These are phyloP conservation scores for Pseudogymnoascus sp. DNA, from an alignment of 2,329 filamentous ascomycete species.

Conservation along the genomic window DNA sequence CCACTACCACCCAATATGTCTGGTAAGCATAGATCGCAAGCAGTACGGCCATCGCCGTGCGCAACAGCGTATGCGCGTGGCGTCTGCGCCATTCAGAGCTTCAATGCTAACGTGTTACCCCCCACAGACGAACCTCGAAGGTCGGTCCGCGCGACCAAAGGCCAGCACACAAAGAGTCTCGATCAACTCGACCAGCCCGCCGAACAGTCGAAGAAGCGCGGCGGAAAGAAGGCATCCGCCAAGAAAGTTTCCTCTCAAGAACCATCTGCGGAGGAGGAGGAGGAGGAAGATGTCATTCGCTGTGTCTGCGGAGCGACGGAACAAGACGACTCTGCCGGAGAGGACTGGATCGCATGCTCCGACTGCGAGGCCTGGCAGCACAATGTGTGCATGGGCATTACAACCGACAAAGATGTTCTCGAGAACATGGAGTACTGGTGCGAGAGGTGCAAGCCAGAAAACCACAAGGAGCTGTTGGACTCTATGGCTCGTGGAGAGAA, in stretches of 20 bases:
- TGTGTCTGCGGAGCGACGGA: conserved; percentile 88
- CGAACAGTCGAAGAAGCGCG: conserved; percentile 41
- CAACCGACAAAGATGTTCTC: conserved; percentile 53
- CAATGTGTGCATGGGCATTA: conserved; percentile 88
- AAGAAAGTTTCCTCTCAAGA: conserved; percentile 24
- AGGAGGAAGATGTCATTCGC: conserved; percentile 62
- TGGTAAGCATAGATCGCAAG: conserved; percentile 43
- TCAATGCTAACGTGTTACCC: conserved; percentile 19
- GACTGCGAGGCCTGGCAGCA: conserved; percentile 92
- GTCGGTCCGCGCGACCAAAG: conserved; percentile 92
- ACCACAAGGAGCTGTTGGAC: conserved; percentile 72
- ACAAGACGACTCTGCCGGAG: conserved; percentile 75
- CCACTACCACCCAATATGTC: conserved; percentile 39
- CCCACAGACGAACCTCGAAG: conserved; percentile 71
- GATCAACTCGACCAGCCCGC: conserved; percentile 60
- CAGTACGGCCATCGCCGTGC: background rate
- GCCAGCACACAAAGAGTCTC: conserved; percentile 83
- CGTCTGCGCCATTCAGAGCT: background rate
- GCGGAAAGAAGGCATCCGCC: conserved; percentile 44
- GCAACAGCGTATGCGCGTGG: background rate
- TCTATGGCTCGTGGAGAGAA: conserved; percentile 73
- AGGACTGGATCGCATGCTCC: conserved; percentile 95
- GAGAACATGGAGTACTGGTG: conserved; percentile 66
- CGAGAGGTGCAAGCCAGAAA: conserved; percentile 76
- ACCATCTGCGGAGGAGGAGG: conserved; percentile 29